phyloP scores from a whole-genome alignment of 2,329 filamentous ascomycete genomes.

The Xylariaceae sp. region DNA sequence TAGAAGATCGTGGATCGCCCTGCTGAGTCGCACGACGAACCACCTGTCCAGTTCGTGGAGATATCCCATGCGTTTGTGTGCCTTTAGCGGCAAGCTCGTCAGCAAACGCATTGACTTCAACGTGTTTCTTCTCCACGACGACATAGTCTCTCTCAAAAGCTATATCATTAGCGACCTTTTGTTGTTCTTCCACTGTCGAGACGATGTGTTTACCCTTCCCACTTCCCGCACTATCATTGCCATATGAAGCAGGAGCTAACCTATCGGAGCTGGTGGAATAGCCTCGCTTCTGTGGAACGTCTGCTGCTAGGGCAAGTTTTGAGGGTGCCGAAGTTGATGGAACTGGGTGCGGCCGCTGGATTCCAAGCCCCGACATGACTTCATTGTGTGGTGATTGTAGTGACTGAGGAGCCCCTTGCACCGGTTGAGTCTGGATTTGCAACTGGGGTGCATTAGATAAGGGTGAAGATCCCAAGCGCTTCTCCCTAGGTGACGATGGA shows the following conservation, averaged over 20 bases:
- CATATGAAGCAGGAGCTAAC: conserved; percentile 32
- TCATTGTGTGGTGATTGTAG: conserved; percentile 44
- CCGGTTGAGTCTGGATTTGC: conserved; percentile 31
- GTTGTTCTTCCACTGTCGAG: conserved; percentile 48
- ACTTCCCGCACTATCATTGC: conserved; percentile 34
- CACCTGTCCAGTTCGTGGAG: conserved; percentile 57
- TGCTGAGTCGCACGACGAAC: conserved; percentile 74
- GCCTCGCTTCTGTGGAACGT: conserved; percentile 34
- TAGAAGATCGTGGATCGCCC: conserved; percentile 61
- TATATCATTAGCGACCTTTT: conserved; percentile 76
- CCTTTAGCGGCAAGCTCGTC: conserved; percentile 85
- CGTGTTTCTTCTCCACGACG: conserved; percentile 86
- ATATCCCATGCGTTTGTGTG: conserved; percentile 41
- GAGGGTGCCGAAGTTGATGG: conserved; percentile 47
- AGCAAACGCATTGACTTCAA: conserved; percentile 95
- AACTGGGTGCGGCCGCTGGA: conserved; percentile 43
- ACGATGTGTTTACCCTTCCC: conserved; percentile 31
- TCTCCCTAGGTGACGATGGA: conserved; percentile 40
- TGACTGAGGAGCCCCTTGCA: conserved; percentile 22
- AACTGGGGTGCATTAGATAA: conserved; percentile 39
- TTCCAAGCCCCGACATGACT: conserved; percentile 45
- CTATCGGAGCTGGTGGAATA: conserved; percentile 39
- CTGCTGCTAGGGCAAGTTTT: conserved; percentile 36
- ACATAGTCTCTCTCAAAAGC: conserved; percentile 93
- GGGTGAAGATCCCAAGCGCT: conserved; percentile 39